Evolutionary conservation across 495 filamentous ascomycete genomes (phyloP).

Genomic region (Aspergillus kassunensis): DNA sequence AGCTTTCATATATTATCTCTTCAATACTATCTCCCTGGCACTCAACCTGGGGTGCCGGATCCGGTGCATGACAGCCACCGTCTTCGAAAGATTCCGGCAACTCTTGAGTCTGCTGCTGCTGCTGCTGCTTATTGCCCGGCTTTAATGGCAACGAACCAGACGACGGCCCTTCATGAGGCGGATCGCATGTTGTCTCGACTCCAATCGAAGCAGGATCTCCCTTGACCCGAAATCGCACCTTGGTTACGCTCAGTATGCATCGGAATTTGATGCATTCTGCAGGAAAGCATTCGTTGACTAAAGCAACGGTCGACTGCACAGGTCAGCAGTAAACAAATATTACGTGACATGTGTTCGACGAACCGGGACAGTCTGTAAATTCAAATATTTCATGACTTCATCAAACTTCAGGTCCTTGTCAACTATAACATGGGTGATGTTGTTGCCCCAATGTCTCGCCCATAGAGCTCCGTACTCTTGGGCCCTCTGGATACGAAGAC

Average conservation of each 20-base stretch:
- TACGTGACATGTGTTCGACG: constrained; percentile 12
- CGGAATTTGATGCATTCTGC: constrained; percentile 69
- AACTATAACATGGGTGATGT: constrained; percentile 72
- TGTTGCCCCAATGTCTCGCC: constrained; percentile 48
- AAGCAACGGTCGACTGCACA: constrained; percentile 40
- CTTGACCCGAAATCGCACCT: constrained; percentile 56
- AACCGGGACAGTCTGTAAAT: constrained; percentile 46
- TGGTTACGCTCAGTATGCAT: constrained; percentile 53
- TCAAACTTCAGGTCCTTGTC: constrained; percentile 64
- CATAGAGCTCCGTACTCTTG: constrained; percentile 72
- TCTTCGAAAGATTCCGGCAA: constrained; percentile 13
- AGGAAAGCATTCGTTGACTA: constrained; percentile 78
- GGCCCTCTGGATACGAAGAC: constrained; percentile 67
- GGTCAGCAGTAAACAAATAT: constrained; percentile 24
- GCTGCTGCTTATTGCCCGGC: constrained; percentile 17
- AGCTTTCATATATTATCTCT: background rate
- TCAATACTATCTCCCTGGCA: background rate
- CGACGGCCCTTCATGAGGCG: background rate
- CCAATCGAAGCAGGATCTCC: constrained; percentile 26
- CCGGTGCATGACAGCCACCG: background rate
- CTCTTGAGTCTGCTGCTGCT: constrained; percentile 13
- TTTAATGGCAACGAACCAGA: constrained; percentile 27
- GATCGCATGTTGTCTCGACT: constrained; percentile 5
- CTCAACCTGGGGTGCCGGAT: background rate
- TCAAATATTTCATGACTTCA: constrained; percentile 61